Base-by-base conservation (phyloP, 306 rosid genomes). In the Inga oerstediana region DNA sequence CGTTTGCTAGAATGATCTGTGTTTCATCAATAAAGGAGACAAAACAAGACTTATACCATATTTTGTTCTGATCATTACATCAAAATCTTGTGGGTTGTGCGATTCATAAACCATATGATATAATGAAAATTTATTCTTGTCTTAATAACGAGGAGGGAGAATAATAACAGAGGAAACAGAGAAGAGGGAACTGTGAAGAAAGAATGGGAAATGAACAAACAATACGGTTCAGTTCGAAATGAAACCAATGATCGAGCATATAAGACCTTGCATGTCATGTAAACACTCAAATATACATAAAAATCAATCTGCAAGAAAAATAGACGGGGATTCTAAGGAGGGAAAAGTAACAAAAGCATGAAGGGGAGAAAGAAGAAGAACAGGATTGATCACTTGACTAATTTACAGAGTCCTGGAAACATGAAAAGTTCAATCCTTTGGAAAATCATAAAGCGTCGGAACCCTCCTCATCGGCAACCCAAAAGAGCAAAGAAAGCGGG, bases 401-500 rank as follows among this genome's bases (percentile, higher is more conserved):
- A 84, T 65, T 3, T 82, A 79, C 86, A 85, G 15, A 4, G n/a
- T 59, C 30, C 6, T 11, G 0, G 4, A 72, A 76, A 79, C 79
- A 79, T 54, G 77, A 79, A 59, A 82, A 79, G 66, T 74, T 24
- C 37, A 51, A 69, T 68, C 22, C 67, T 19, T 34, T 64, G 56
- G 14, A 65, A 59, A 75, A 79, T 84, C 84, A 87, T 70, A 10
- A 87, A 30, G 54, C 0, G n/a, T 12, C 3, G 0, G 58, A 77
- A 8, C 0, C 49, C 35, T 54, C 72, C 1, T 87, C 83, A 77
- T 85, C 54, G 3, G 27, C 41, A 15, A 56, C 54, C 87, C 74
- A 85, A 58, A 52, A n/a, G 30, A 80, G 1, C 58, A 41, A 81
- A 81, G 89, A 85, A 74, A 85, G 77, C 6, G 85, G 81, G 66